phyloP scores from a whole-genome alignment of 352 stramenopile species.

The Plasmopara halstedii region DNA sequence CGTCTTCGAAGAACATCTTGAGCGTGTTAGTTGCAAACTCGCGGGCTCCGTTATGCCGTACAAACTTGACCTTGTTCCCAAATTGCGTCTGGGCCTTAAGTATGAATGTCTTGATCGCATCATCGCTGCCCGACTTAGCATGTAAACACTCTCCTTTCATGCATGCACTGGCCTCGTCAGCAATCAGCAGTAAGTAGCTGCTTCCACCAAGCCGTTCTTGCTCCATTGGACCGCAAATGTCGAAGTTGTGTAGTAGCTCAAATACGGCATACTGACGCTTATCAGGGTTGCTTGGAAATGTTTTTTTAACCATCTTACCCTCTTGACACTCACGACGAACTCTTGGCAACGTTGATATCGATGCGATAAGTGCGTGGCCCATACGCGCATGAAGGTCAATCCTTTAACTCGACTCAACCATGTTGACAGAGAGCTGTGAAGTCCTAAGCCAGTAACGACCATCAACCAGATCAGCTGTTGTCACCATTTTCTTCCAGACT shows the following conservation, averaged over 20 bases:
- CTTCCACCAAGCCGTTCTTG: background rate
- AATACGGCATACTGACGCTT: background rate
- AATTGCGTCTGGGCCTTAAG: background rate
- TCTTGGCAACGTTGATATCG: background rate
- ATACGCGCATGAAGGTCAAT: background rate
- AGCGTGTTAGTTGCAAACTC: background rate
- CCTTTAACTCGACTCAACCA: background rate
- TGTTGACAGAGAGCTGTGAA: background rate
- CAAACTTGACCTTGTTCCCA: no score
- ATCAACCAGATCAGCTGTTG: no score
- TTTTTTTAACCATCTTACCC: background rate
- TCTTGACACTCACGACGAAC: background rate
- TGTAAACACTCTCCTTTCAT: background rate
- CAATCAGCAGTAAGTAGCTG: background rate
- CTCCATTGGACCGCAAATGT: background rate
- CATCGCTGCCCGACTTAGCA: background rate
- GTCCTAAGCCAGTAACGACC: no score
- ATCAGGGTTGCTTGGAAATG: background rate
- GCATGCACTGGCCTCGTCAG: background rate
- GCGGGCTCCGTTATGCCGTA: no score
- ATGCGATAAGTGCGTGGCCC: background rate
- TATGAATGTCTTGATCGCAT: background rate
- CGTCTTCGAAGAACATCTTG: background rate
- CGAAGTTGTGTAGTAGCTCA: background rate
- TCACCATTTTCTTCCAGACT: background rate